Percentiles rank a stretch among this genome's conserved stretches.
Conservation (phyloP, 192 early-diverging fungal species). For the Kickxella alabastrina region DNA sequence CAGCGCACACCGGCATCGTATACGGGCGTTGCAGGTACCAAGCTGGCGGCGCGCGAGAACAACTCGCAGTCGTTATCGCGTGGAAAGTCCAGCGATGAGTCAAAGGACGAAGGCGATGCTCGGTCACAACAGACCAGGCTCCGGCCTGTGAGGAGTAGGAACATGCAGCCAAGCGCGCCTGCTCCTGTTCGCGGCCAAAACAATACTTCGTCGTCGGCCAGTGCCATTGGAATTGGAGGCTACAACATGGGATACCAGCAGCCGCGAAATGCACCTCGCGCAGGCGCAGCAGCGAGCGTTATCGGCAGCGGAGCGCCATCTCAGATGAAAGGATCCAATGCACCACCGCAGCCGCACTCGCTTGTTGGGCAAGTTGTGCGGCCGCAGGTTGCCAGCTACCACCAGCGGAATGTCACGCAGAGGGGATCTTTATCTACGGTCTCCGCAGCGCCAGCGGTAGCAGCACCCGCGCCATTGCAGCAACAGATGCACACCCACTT, state of each 20-base stretch:
- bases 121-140: conserved; percentile 12
- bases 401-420: conserved; percentile 37
- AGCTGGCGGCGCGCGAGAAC: conserved; percentile 26
- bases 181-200: conserved; percentile 11
- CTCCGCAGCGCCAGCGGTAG: conserved; percentile 33
- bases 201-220: conserved; percentile 38
- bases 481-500: conserved; percentile 22
- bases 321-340: conserved; percentile 8
- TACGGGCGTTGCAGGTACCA: conserved; percentile 23
- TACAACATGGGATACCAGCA: conserved; percentile 28
- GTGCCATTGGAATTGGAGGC: conserved; percentile 48
- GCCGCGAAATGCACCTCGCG: conserved; percentile 14
- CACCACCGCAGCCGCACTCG: conserved; percentile 22
- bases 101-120: conserved; percentile 10
- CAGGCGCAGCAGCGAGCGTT: conserved; percentile 41
- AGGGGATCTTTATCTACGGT: conserved; percentile 45
- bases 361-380: conserved; percentile 23
- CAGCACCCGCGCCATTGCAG: too few species aligned
- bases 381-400: conserved; percentile 40
- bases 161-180: conserved; percentile 8
- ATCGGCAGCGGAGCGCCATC: conserved; percentile 22
- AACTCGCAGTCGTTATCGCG: conserved; percentile 16
- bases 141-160: conserved; percentile 20
- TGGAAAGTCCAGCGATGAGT: conserved; percentile 27
- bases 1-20: conserved; percentile 37